Evolutionary conservation across 805 yeast genomes (phyloP), one percentile per base, ranked within the genome.

Genomic region (Yarrowia sp.): DNA sequence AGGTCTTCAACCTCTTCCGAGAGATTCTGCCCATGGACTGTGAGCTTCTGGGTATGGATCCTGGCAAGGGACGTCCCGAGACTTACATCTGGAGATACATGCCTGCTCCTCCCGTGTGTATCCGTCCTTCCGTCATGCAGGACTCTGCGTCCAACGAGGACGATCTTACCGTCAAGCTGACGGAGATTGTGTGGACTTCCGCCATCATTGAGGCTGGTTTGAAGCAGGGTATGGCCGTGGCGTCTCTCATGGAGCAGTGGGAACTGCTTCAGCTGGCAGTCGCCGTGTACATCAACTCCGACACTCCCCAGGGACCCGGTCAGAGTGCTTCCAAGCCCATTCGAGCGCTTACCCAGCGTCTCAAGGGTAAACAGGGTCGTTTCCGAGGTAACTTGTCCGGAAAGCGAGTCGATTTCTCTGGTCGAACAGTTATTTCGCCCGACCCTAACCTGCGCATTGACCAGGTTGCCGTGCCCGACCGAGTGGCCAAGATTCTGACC

Each of bases 51-150:
- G 99, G 99, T 65, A 85, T 95, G 64, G 95, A 95, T 72, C 84
- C 97, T 0, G 83, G 90, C 3, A 84, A 86, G 70, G 97, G 98
- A 53, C 83, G 98, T 69, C 99, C 98, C 5, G 98, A 93, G 77
- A 90, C 89, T 82, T 95, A 92, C 75, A 85, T 95, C 43, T 95
- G 99, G 99, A 84, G 96, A 73, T 95, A 92, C 74, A 82, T 95
- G 64, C 99, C 99, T 0, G 98, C 98, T 0, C 99, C 99, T 0
- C 99, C 99, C 0, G 98, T 96, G 17, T 95, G 99, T 81, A 95
- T 95, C 65, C 85, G 99, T 69, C 99, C 99, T 3, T 92, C 98
- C 4, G 98, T 95, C 35, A 91, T 90, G 92, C 92, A 90, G 74
- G 96, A 89, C 69, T 83, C 87, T 6, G 95, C 96, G 36, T 88